These are phyloP conservation scores for Bipolaris bicolor DNA, from an alignment of 2,329 filamentous ascomycete species.

Conservation along the genomic window DNA sequence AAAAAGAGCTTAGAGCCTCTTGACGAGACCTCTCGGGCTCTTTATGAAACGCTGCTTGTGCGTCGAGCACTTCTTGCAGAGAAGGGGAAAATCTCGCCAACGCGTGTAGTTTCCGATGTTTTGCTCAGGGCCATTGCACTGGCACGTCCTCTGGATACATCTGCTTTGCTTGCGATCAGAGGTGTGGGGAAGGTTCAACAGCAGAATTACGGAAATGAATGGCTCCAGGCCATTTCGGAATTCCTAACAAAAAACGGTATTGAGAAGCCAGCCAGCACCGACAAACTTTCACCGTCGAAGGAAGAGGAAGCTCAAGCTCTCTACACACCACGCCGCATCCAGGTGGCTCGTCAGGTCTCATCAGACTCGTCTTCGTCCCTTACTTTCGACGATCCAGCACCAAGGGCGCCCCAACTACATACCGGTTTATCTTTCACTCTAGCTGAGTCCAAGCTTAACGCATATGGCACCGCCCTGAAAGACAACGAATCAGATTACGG, in stretches of 20 bases:
- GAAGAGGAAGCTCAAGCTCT: background rate
- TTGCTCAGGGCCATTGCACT: conserved; percentile 34
- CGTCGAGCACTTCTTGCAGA: conserved; percentile 30
- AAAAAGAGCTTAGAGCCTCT: conserved; percentile 13
- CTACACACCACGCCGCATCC: conserved; percentile 6
- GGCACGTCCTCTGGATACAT: conserved; percentile 25
- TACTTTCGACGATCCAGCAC: conserved; percentile 27
- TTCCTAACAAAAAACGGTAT: conserved; percentile 19
- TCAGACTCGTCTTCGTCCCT: conserved; percentile 27
- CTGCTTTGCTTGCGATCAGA: conserved; percentile 29
- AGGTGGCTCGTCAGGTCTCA: background rate
- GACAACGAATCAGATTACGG: conserved; percentile 6
- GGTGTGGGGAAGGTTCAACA: conserved; percentile 30
- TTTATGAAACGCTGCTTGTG: conserved; percentile 27
- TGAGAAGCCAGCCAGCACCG: background rate
- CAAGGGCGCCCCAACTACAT: conserved; percentile 19
- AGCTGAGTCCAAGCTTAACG: conserved; percentile 31
- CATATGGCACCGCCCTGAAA: background rate
- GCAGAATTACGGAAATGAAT: conserved; percentile 35
- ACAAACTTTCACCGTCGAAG: background rate
- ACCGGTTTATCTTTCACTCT: conserved; percentile 29
- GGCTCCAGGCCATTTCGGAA: conserved; percentile 33
- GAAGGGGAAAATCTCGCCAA: conserved; percentile 12
- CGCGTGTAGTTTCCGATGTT: conserved; percentile 27
- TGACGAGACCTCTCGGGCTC: conserved; percentile 19